These are phyloP conservation scores for Xylaria bambusicola DNA, from an alignment of 495 filamentous ascomycete genomes.

Conservation along the genomic window DNA sequence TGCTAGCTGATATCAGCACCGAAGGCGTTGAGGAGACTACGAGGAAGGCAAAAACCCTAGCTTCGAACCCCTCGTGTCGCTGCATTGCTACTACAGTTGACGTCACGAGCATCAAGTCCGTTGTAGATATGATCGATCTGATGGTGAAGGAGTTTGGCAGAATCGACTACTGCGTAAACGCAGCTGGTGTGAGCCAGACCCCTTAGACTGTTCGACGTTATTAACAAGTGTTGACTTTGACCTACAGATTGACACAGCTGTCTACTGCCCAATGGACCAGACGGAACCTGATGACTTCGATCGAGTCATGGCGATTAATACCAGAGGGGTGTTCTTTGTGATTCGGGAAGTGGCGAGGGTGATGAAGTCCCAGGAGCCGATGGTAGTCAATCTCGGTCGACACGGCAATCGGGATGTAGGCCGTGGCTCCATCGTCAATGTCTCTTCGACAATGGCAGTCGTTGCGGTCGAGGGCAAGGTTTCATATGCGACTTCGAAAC, in stretches of 20 bases:
- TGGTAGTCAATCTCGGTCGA: constrained; percentile 22
- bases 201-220: too few species aligned
- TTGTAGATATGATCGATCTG: constrained; percentile 30
- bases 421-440: constrained; percentile 32
- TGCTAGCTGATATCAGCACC: constrained; percentile 35
- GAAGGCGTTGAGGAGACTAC: background rate
- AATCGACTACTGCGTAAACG: constrained; percentile 21
- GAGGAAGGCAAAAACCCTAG: background rate
- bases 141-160: constrained; percentile 28
- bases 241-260: constrained; percentile 27
- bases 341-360: constrained; percentile 37
- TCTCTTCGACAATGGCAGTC: constrained; percentile 22
- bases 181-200: constrained; percentile 10
- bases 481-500: constrained; percentile 29
- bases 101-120: background rate
- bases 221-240: too few species aligned
- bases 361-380: constrained; percentile 39
- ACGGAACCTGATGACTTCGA: constrained; percentile 30
- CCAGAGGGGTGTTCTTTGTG: constrained; percentile 30
- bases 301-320: constrained; percentile 36
- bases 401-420: constrained; percentile 24
- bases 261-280: constrained; percentile 23
- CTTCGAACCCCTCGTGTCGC: background rate
- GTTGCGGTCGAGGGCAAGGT: constrained; percentile 18
- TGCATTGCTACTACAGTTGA: background rate